Evolutionary conservation across 148 eudicot species (phyloP), one percentile per base, ranked within the genome.

Genomic region (Camellia lanceoleosa): DNA sequence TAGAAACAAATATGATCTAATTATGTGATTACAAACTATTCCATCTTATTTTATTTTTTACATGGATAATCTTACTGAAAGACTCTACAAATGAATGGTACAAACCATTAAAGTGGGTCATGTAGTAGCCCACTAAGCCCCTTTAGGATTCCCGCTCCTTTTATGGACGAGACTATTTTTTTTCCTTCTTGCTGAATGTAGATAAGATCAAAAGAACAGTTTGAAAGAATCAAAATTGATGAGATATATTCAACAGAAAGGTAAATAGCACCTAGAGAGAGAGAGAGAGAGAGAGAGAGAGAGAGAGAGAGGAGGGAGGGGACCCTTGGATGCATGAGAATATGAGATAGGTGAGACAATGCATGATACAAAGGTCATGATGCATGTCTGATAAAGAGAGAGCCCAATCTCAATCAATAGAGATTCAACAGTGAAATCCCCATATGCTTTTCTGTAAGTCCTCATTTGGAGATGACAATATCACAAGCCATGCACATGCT

Each of bases 291-390:
- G 59, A 63, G 42, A n/a, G n/a, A n/a, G n/a, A n/a, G n/a, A n/a
- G 74, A 15, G 59, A 63, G 42, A 68, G 59, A 12, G 49, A 68
- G 79, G 42, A 68, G 71, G 46, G 69, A 59, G 23, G 83, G 88
- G 86, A 85, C 63, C 85, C 88, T 79, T 64, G 74, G 74, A 74
- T 84, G 87, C 84, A 71, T 58, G 59, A 71, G 73, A 80, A 85
- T 83, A 71, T 58, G 59, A 71, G 73, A 80, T 78, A 76, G 66
- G 80, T 76, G 89, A 84, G 92, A 91, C 90, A 91, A 86, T 87
- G 88, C 93, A 87, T 92, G 90, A 88, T 87, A 84, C 86, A 88
- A 88, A 75, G 64, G 80, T 83, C 91, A 93, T 90, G 91, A 93
- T 93, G 85, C 87, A 86, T 93, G 95, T 93, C 89, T 81, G 76